Base-by-base conservation (phyloP, 2,329 filamentous ascomycete genomes). In the Macroventuria anomochaeta region DNA sequence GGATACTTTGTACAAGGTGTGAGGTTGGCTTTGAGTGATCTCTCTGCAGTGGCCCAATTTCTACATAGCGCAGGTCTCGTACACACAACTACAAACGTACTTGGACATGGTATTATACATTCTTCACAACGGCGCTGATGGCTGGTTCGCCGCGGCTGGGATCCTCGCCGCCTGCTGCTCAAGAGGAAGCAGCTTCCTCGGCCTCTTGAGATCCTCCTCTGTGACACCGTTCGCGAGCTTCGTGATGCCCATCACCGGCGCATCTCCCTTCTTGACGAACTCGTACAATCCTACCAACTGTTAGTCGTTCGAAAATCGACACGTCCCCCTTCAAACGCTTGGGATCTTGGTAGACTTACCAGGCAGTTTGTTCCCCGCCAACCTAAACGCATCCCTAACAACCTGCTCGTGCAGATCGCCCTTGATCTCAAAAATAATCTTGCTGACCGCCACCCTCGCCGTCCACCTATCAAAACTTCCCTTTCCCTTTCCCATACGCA, bases 401-500 rank as follows among this genome's bases (percentile, higher is more conserved):
- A 99, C 87, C 79, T 96, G 90, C 80, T 99, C 95, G 83, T 99
- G 95, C 60, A 97, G 72, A 65, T 92, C 85, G 38, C 95, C 95
- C 76, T 91, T 92, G 63, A 99, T 79, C 77, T 99, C 95, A 64
- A 99, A 96, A 17, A 97, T 81, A 41, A 99, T 86, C 75, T 95
- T 90, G 77, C 90, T 96, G 44, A 97, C 91, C 7, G 91, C 87
- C 63, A 97, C 87, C 76, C 93, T 87, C 18, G 89, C 86, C 4
- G 93, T 92, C 95, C 95, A 99, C 72, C 96, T 91, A 74, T 99
- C 95, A 72, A 99, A 97, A 58, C 88, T 90, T 65, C 95, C 95
- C 76, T 99, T 99, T 78, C 95, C 95, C 79, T 97, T 99, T 75
- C 95, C 95, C 96, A 99, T 99, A 84, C 95, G 89, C 75, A 91